Evolutionary conservation across 441 rosid species (phyloP), one percentile per base, ranked within the genome.

Genomic region (Euphorbia neoarborescens): DNA sequence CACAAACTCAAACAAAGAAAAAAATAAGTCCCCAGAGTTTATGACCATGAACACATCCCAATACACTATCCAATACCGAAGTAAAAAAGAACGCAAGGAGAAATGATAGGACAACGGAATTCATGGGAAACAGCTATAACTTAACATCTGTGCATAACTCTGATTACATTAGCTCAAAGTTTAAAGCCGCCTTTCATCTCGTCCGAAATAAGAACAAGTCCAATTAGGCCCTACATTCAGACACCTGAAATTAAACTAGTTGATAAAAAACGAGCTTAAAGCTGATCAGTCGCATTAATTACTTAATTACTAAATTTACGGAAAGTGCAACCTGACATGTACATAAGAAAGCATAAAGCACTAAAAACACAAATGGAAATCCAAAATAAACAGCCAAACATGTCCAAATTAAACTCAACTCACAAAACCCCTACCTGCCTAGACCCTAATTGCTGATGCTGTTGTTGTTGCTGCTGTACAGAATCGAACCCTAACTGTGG

Each of bases 401-500:
- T 37, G 34, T 2, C 2, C 20, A 56, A 42, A 66, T 44, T 7
- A 53, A 72, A 66, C 11, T 7, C 30, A 62, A 14, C 38, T 28
- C 42, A 56, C 35, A 77, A 46, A 71, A 38, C 58, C 53, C 78
- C 37, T 76, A 88, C 97, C 92, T 90, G 98, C 74, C 96, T 86
- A 77, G 91, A 73, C 77, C 82, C 88, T 27, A 81, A 22, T 51
- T 82, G 89, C 51, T 46, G 51, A n/a, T 46, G 51, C 51, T 46
- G 51, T 7, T 42, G 48, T 13, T 42, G 48, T 53, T 70, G 96
- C 66, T 86, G 94, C 75, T 83, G 94, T 44, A 76, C 76, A 14
- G 95, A 81, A 75, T 88, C 90, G 70, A 84, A 84, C 58, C 87
- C 90, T 69, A 87, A 73, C 68, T 84, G 91, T 25, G 87, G 86